Conservation (phyloP, 768 basidiomycete genomes). For the Termitomyces sp. region DNA sequence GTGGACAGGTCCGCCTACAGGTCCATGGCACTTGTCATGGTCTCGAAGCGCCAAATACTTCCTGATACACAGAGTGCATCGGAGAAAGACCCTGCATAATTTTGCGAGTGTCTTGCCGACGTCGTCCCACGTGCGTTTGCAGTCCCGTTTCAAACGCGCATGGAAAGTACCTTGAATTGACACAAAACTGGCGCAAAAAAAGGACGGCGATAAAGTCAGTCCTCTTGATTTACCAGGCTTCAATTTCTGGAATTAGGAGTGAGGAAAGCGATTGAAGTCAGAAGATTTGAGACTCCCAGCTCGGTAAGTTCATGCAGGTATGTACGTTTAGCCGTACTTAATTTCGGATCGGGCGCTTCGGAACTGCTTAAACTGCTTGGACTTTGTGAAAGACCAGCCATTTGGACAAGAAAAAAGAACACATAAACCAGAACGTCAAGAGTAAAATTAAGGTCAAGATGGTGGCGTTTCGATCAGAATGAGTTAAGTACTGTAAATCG, state of each 20-base stretch:
- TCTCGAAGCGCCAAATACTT: not conserved
- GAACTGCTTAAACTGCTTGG: not conserved
- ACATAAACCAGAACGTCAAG: not conserved
- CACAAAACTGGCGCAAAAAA: not conserved
- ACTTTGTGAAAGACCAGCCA: not conserved
- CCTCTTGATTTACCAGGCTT: too few relatives aligned
- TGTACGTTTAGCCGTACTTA: not conserved
- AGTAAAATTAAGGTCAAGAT: not conserved
- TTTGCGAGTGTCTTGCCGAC: not conserved
- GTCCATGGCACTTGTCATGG: not conserved
- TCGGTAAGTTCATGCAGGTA: not conserved
- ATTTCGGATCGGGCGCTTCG: not conserved
- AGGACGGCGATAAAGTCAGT: not conserved
- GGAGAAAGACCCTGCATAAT: not conserved
- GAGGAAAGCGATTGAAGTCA: not conserved
- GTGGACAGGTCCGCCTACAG: not conserved
- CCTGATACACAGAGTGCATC: not conserved
- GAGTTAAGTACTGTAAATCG: not conserved
- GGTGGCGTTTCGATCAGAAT: not conserved
- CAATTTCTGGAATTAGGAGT: not conserved
- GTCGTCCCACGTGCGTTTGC: not conserved
- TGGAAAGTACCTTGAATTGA: not conserved
- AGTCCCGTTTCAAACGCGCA: not conserved
- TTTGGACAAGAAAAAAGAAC: not conserved
- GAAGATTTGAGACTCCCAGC: not conserved